These are phyloP conservation scores for Puccinia horiana DNA, from an alignment of 1,284 basidiomycete genomes.

Conservation along the genomic window DNA sequence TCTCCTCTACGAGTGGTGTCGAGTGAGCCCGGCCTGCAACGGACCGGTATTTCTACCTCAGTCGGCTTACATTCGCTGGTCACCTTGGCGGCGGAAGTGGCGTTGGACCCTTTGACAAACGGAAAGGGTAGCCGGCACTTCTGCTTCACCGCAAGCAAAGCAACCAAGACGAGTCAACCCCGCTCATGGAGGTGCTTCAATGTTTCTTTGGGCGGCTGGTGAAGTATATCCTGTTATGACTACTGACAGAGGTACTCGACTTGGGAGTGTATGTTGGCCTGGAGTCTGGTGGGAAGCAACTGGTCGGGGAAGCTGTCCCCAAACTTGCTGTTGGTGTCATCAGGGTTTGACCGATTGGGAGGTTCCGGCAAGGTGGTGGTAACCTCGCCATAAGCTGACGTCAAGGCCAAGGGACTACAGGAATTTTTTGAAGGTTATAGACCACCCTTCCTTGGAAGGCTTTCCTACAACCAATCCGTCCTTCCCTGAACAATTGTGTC, in stretches of 20 bases:
- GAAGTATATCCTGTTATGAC: neutral
- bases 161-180: neutral
- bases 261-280: neutral
- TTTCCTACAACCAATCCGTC: neutral
- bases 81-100: neutral
- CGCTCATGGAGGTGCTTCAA: neutral
- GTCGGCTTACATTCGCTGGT: neutral
- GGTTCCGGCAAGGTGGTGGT: neutral
- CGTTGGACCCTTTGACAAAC: neutral
- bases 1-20: too few relatives aligned
- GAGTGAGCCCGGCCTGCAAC: too few relatives aligned
- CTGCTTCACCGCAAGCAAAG: neutral
- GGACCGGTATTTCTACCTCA: too few relatives aligned
- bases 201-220: neutral
- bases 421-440: neutral
- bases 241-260: neutral
- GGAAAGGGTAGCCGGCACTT: neutral
- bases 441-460: neutral
- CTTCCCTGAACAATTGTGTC: conserved; percentile 17
- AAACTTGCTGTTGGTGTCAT: neutral
- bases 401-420: neutral
- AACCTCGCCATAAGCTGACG: conserved; percentile 18
- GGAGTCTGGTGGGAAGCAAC: neutral
- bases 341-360: conserved; percentile 27
- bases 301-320: neutral